These are phyloP conservation scores for Jackrogersella minutella DNA, from an alignment of 495 filamentous ascomycete genomes.

Conservation along the genomic window DNA sequence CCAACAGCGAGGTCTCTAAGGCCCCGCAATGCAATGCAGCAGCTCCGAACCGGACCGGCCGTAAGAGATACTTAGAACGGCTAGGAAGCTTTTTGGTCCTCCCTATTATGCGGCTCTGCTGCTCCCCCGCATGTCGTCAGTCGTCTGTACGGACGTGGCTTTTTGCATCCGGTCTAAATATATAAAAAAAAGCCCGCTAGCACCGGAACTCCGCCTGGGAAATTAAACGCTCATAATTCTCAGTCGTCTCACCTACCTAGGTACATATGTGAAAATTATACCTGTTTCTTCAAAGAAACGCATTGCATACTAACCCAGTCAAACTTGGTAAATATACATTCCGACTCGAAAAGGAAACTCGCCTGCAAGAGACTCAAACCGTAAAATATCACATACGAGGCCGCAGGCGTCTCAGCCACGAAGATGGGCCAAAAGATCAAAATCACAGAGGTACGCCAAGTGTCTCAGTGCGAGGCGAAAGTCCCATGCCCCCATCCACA, in stretches of 20 bases:
- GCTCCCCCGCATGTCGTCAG: neutral
- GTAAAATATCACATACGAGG: no score
- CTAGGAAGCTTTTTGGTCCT: neutral
- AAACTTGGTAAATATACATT: neutral
- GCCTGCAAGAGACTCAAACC: neutral
- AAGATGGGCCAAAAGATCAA: conserved; percentile 31
- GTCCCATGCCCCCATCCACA: neutral
- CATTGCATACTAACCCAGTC: neutral
- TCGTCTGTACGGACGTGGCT: neutral
- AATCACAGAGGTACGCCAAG: conserved; percentile 39
- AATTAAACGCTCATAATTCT: neutral
- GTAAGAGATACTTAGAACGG: neutral
- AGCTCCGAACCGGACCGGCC: neutral
- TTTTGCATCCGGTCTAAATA: neutral
- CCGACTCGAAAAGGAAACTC: neutral
- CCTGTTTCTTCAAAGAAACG: neutral
- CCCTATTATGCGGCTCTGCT: conserved; percentile 1
- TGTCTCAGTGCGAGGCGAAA: neutral
- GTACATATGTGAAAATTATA: neutral
- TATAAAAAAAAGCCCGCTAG: neutral
- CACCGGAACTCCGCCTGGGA: neutral
- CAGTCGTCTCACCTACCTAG: neutral
- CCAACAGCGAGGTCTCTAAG: neutral
- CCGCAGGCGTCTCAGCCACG: neutral
- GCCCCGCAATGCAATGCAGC: neutral